These are phyloP conservation scores for Penicillium brasilianum DNA, from an alignment of 2,329 filamentous ascomycete species.

Conservation along the genomic window DNA sequence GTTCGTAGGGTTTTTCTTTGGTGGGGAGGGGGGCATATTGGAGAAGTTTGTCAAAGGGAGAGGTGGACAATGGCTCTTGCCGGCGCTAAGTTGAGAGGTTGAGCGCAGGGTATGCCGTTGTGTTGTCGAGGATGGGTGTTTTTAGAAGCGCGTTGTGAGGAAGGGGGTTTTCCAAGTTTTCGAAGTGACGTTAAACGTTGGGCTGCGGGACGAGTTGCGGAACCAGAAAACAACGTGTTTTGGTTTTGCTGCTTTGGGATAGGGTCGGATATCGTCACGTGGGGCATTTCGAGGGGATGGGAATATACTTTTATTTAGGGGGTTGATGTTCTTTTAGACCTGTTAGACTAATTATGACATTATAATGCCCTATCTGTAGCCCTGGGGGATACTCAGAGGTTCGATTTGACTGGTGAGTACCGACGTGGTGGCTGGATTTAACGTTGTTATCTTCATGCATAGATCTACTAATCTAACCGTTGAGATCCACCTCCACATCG, in stretches of 20 bases:
- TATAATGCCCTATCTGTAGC: too few species aligned
- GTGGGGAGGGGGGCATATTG: neutral
- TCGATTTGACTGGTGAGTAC: neutral
- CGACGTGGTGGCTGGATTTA: neutral
- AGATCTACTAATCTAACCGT: neutral
- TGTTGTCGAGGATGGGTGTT: neutral
- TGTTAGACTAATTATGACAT: neutral
- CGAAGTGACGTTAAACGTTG: slow-evolving; percentile 21
- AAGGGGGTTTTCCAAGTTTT: neutral
- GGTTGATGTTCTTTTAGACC: too few species aligned
- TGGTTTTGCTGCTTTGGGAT: slow-evolving; percentile 34
- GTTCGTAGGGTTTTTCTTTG: neutral
- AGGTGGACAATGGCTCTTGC: neutral
- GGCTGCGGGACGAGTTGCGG: neutral
- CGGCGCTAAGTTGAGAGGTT: neutral
- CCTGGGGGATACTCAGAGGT: neutral
- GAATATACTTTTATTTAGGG: neutral
- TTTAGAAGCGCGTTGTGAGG: neutral
- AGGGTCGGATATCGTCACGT: slow-evolving; percentile 25
- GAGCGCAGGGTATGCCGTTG: neutral
- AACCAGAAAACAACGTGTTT: slow-evolving; percentile 31
- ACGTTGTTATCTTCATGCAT: slow-evolving; percentile 1
- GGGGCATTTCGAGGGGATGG: slow-evolving; percentile 15
- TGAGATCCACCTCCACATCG: slow-evolving; percentile 2
- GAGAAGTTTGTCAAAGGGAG: neutral